Percentiles rank a stretch among this genome's conserved stretches.
These are phyloP conservation scores for Cryptococcus floricola DNA, from an alignment of 1,284 basidiomycete species.

Conservation along the genomic window DNA sequence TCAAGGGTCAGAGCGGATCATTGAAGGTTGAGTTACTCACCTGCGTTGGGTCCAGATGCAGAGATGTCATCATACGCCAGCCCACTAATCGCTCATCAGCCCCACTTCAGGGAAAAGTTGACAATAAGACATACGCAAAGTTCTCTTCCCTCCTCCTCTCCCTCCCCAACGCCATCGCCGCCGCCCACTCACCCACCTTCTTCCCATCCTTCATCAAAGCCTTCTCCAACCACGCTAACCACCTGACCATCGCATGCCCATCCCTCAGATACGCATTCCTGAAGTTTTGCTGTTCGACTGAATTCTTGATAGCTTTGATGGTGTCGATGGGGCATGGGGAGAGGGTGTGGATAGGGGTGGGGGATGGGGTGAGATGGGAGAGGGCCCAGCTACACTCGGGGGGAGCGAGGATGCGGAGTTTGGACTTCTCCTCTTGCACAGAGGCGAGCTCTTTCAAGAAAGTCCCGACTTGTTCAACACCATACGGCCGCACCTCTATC, in stretches of 20 bases:
- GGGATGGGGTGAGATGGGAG: constrained; percentile 13
- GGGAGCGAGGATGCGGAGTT: constrained; percentile 30
- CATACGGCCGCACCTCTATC: constrained; percentile 64
- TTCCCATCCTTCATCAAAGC: constrained; percentile 70
- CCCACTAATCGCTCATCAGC: constrained; percentile 49
- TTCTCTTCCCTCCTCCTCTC: constrained; percentile 69
- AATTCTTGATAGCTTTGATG: constrained; percentile 85
- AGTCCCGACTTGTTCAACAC: constrained; percentile 65
- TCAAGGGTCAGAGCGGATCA: constrained; percentile 2
- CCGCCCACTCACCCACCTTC: constrained; percentile 82
- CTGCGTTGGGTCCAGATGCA: constrained; percentile 77
- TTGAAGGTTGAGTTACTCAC: constrained; percentile 19
- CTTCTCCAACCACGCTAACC: constrained; percentile 87
- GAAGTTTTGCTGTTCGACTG: constrained; percentile 75
- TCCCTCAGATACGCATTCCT: constrained; percentile 82
- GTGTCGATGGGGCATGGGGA: constrained; percentile 58
- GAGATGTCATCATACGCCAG: constrained; percentile 93
- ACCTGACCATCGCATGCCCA: constrained; percentile 80
- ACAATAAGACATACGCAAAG: constrained; percentile 56
- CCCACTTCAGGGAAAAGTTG: not conserved
- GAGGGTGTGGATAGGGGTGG: constrained; percentile 32
- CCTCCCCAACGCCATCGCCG: constrained; percentile 74
- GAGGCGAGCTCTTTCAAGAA: constrained; percentile 53
- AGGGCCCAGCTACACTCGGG: constrained; percentile 44
- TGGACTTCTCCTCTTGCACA: constrained; percentile 10